Conservation (phyloP, 176 grass and related monocot genomes). For the Alloteropsis semialata region DNA sequence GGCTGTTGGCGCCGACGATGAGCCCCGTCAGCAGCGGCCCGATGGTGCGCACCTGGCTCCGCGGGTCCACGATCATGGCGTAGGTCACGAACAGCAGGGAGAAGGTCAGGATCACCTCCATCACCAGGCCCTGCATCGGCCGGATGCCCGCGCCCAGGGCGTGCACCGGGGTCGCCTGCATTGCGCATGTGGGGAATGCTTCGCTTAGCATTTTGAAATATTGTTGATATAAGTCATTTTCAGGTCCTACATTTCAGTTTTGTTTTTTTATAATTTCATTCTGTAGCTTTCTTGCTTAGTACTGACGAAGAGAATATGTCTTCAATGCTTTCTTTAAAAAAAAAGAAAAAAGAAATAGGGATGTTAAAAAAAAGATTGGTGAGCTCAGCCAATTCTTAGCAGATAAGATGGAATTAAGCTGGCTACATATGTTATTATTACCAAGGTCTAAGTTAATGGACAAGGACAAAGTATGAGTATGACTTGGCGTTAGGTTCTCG, state of each 20-base stretch:
- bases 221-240: neutral
- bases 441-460: neutral
- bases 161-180: constrained; percentile 83
- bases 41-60: constrained; percentile 45
- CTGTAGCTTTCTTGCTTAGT: neutral
- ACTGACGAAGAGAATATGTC: neutral
- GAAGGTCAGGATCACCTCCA: constrained; percentile 93
- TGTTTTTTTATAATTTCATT: neutral
- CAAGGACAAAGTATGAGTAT: too few relatives aligned
- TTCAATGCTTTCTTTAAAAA: neutral
- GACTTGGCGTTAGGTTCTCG: neutral
- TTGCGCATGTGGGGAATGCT: neutral
- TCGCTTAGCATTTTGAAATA: neutral
- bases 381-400: neutral
- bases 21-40: constrained; percentile 80
- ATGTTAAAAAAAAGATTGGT: neutral
- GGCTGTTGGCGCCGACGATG: constrained; percentile 79
- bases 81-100: constrained; percentile 90
- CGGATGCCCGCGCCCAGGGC: constrained; percentile 50
- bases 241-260: neutral
- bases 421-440: neutral
- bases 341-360: neutral
- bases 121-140: constrained; percentile 70
- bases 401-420: neutral
- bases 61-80: constrained; percentile 76